A percentile compares a stretch with the other conserved stretches of the same genome.
These are phyloP conservation scores for Phialophora verrucosa DNA, from an alignment of 2,329 filamentous ascomycete genomes.

Conservation along the genomic window DNA sequence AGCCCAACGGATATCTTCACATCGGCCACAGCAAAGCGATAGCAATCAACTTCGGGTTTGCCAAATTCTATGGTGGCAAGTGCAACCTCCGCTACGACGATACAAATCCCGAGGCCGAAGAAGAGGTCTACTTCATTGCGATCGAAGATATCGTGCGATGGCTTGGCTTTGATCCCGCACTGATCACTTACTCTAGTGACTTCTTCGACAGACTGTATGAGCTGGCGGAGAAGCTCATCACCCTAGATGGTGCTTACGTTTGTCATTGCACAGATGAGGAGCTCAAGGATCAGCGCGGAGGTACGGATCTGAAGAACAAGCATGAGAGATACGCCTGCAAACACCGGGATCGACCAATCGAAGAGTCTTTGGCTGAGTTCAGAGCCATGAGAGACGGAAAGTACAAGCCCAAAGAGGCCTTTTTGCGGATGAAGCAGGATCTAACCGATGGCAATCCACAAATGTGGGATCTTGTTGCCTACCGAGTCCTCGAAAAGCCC, in stretches of 20 bases:
- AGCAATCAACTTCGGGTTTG: conserved; percentile 95
- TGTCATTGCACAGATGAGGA: conserved; percentile 81
- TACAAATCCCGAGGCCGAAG: conserved; percentile 92
- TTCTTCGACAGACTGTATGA: conserved; percentile 89
- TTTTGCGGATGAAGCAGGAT: conserved; percentile 91
- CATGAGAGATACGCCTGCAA: conserved; percentile 77
- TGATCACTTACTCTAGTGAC: conserved; percentile 86
- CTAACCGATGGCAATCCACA: conserved; percentile 82
- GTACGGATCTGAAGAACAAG: conserved; percentile 66
- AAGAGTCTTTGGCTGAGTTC: conserved; percentile 82
- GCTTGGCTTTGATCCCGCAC: conserved; percentile 80
- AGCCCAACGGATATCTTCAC: conserved; percentile 92
- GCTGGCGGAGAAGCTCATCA: conserved; percentile 82
- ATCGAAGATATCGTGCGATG: conserved; percentile 87
- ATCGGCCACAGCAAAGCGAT: conserved; percentile 96
- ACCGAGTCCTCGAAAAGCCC: conserved; percentile 75
- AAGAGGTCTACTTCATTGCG: conserved; percentile 86
- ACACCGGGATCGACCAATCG: conserved; percentile 75
- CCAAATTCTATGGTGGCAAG: conserved; percentile 77
- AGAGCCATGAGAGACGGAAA: conserved; percentile 89
- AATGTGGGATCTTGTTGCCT: conserved; percentile 95
- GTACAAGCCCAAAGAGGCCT: conserved; percentile 82
- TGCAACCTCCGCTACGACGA: conserved; percentile 86
- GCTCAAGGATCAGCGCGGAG: conserved; percentile 85
- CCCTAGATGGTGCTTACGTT: conserved; percentile 73